A percentile compares a stretch with the other conserved stretches of the same genome.
Evolutionary conservation across 2,329 filamentous ascomycete genomes (phyloP).

Genomic region (Samsoniella hepiali): DNA sequence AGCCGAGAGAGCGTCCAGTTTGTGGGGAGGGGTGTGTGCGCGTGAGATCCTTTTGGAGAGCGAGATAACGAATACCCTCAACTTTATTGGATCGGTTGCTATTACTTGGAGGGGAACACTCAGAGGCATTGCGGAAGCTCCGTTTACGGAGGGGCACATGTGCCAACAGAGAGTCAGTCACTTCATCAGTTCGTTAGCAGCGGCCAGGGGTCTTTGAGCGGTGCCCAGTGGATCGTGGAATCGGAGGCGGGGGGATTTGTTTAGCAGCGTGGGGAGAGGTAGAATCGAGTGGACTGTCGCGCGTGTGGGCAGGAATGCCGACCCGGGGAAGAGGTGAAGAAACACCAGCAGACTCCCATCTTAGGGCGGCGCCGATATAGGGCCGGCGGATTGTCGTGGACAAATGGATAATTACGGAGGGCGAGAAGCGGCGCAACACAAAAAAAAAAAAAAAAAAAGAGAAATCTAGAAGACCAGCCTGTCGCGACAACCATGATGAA

Average conservation of each 20-base stretch:
- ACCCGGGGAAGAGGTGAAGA: not conserved
- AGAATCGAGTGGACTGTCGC: too few species aligned
- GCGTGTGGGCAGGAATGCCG: too few species aligned
- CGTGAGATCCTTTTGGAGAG: not conserved
- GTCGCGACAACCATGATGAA: not conserved
- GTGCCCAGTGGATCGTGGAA: slow-evolving; percentile 3
- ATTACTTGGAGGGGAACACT: not conserved
- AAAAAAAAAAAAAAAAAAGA: not conserved
- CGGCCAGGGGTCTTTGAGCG: too few species aligned
- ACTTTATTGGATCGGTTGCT: slow-evolving; percentile 3
- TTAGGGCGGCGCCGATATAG: slow-evolving; percentile 12
- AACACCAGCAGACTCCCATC: not conserved
- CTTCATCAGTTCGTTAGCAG: not conserved
- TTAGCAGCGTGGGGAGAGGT: not conserved
- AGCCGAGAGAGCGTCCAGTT: slow-evolving; percentile 1
- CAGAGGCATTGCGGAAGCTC: not conserved
- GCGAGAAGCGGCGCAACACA: not conserved
- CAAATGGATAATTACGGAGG: slow-evolving; percentile 18
- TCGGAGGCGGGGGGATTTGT: slow-evolving; percentile 5
- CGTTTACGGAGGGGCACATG: slow-evolving; percentile 14
- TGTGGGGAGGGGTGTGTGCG: slow-evolving; percentile 4
- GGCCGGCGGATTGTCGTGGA: slow-evolving; percentile 18
- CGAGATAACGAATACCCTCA: slow-evolving; percentile 12
- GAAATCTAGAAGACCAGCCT: not conserved
- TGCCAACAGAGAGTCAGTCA: not conserved